phyloP scores from a whole-genome alignment of 495 filamentous ascomycete genomes.

The Podospora bellae-mahoneyi region DNA sequence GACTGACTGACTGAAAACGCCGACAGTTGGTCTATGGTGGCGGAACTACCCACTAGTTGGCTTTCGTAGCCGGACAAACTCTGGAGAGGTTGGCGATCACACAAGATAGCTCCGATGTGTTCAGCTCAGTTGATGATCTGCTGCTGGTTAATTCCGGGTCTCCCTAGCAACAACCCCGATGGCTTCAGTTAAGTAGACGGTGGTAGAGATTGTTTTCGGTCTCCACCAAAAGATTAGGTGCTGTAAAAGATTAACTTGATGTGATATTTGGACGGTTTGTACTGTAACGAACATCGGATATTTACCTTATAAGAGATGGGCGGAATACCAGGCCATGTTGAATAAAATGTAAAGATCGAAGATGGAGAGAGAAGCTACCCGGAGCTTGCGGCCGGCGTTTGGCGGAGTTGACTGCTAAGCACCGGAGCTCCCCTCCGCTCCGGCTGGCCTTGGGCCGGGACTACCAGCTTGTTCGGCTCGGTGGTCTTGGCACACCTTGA shows the following conservation, averaged over 20 bases:
- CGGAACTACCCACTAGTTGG: not conserved
- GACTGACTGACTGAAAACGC: too few species aligned
- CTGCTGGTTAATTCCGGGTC: not conserved
- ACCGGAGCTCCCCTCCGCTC: not conserved
- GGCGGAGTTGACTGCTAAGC: too few species aligned
- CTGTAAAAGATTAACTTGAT: not conserved
- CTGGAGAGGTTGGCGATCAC: not conserved
- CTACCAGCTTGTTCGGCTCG: not conserved
- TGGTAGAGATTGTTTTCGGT: not conserved
- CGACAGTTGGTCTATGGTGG: not conserved
- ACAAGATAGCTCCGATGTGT: not conserved
- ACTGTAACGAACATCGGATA: not conserved
- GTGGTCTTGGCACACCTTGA: not conserved
- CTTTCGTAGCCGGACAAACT: not conserved
- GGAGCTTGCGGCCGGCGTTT: not conserved
- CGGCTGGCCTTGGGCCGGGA: not conserved
- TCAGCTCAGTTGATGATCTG: constrained; percentile 1
- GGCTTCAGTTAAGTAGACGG: not conserved
- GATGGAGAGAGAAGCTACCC: not conserved
- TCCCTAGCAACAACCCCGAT: not conserved
- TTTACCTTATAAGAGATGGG: too few species aligned
- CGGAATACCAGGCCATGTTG: too few species aligned
- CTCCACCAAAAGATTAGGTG: too few species aligned
- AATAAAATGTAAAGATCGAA: too few species aligned
- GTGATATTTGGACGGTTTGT: not conserved